Base-by-base conservation (phyloP, 495 filamentous ascomycete genomes). In the Annulohypoxylon moriforme region DNA sequence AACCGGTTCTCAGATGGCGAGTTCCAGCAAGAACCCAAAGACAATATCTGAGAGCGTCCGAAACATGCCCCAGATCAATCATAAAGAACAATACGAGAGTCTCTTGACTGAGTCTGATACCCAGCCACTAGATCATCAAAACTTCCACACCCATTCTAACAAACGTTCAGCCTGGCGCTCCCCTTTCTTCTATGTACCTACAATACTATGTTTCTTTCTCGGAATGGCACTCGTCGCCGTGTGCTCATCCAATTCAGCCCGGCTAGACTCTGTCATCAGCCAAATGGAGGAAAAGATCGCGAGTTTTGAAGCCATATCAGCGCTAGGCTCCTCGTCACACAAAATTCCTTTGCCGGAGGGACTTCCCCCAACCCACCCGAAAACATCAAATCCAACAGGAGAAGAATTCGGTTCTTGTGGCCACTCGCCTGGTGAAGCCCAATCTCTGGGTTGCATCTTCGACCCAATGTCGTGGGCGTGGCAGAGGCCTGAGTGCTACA, bases 391-490 rank as follows among this genome's bases (percentile, higher is more conserved):
- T 6, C 49, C 49, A 8, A 53, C 49, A 16, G 49, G 49, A 3
- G 61, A 64, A 22, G 63, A 62, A 40, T 69, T 59, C 55, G 66
- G 66, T 4, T 36, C 52, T 25, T 68, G 65, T 33, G 65, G 65
- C 10, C 38, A 53, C 22, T 61, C 66, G 3, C 36, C 38, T 6
- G 47, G 27, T 18, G 67, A 69, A 27, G 58, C 58, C 6, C 34
- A 63, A n/a, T 25, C 57, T 1, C 36, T 64, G 11, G 58, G 67
- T 0, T 69, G 67, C 36, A 25, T 64, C 10, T 69, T 69, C 49
- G 67, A 69, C 38, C 67, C 67, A 1, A 69, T 69, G 59, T 62
- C 50, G 0, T 69, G 59, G 59, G 58, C 60, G 20, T 69, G 59
- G 59, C 59, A 61, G 14, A 25, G 50, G 4, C 67, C 59, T 10